Evolutionary conservation across 2,329 filamentous ascomycete species (phyloP).

Genomic region (Exutisphaerella laricina): DNA sequence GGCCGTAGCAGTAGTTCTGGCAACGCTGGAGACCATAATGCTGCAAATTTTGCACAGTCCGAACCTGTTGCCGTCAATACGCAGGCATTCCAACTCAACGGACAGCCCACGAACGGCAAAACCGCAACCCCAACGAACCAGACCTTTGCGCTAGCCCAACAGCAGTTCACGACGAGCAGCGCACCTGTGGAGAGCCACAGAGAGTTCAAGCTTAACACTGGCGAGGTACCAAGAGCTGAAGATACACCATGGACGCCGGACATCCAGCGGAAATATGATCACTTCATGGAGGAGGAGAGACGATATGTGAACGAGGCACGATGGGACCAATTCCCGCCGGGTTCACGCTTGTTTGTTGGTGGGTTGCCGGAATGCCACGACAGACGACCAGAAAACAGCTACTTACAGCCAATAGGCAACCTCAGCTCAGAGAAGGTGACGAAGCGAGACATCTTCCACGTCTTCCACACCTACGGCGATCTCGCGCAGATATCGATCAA

Average conservation of each 20-base stretch:
- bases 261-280: constrained; percentile 63
- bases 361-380: constrained; percentile 31
- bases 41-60: constrained; percentile 10
- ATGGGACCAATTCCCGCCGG: constrained; percentile 74
- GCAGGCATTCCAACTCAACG: constrained; percentile 4
- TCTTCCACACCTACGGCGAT: constrained; percentile 79
- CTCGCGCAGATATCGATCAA: constrained; percentile 95
- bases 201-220: constrained; percentile 27
- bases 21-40: constrained; percentile 20
- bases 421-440: constrained; percentile 88
- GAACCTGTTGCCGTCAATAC: constrained; percentile 11
- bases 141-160: constrained; percentile 1
- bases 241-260: constrained; percentile 51
- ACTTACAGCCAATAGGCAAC: constrained; percentile 58
- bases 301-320: constrained; percentile 70
- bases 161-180: constrained; percentile 7
- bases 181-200: constrained; percentile 27
- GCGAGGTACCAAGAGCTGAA: constrained; percentile 37
- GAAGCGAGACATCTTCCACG: constrained; percentile 87
- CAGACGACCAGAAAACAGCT: constrained; percentile 5
- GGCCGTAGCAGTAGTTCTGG: constrained; percentile 23
- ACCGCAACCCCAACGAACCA: not conserved
- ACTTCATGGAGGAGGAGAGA: constrained; percentile 67
- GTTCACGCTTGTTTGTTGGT: constrained; percentile 78
- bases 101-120: constrained; percentile 1